Conservation (phyloP, 2,329 filamentous ascomycete genomes). For the Aschersonia sp. region DNA sequence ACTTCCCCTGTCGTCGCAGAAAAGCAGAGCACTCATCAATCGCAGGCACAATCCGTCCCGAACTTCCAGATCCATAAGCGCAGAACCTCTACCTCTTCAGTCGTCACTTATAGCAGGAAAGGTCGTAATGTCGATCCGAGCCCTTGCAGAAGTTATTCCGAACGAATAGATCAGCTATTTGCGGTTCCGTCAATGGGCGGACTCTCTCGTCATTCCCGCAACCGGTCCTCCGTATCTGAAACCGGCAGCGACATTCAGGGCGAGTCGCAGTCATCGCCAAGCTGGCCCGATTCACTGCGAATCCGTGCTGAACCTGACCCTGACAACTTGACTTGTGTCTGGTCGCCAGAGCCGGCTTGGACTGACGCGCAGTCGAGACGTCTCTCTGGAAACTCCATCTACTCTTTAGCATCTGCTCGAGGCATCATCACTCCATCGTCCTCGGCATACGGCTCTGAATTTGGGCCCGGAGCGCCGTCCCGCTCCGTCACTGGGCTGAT, state of each 20-base stretch:
- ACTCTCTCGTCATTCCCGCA: slow-evolving; percentile 25
- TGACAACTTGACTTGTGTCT: slow-evolving; percentile 14
- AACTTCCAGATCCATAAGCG: slow-evolving; percentile 5
- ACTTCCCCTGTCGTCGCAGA: background rate
- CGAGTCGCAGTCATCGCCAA: slow-evolving; percentile 27
- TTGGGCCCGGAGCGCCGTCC: slow-evolving; percentile 14
- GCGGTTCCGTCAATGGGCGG: slow-evolving; percentile 26
- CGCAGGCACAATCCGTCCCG: background rate
- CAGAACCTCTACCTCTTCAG: slow-evolving; percentile 30
- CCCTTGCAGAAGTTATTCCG: slow-evolving; percentile 40
- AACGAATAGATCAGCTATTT: slow-evolving; percentile 40
- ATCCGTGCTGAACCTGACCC: slow-evolving; percentile 18
- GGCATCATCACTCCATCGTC: slow-evolving; percentile 32
- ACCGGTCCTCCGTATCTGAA: slow-evolving; percentile 27
- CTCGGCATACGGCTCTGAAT: slow-evolving; percentile 39
- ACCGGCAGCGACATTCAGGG: slow-evolving; percentile 22
- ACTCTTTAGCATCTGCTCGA: slow-evolving; percentile 50
- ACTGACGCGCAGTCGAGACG: slow-evolving; percentile 45
- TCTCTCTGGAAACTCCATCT: slow-evolving; percentile 58
- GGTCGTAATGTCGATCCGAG: slow-evolving; percentile 44
- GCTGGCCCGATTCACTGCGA: slow-evolving; percentile 33
- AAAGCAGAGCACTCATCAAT: background rate
- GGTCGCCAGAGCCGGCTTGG: slow-evolving; percentile 34
- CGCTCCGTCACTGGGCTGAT: slow-evolving; percentile 32
- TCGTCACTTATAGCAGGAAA: slow-evolving; percentile 30